Conservation (phyloP, 768 basidiomycete species). For the Mycena galericulata region DNA sequence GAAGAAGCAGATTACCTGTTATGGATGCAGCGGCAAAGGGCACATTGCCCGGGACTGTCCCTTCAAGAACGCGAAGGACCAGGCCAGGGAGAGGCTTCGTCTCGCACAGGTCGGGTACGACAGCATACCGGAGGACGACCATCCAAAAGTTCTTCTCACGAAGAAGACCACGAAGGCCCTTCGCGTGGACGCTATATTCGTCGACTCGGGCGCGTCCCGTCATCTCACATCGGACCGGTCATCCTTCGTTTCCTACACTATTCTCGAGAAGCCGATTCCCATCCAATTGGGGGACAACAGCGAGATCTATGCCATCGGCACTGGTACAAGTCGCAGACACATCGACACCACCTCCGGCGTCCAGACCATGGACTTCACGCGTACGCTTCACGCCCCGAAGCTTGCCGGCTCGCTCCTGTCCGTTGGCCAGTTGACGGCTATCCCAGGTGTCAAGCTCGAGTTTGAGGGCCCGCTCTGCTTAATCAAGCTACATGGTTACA, state of each 20-base stretch:
- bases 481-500: not conserved
- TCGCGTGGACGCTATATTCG: not conserved
- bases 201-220: slow-evolving; percentile 3
- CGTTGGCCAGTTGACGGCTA: not conserved
- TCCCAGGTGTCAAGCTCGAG: not conserved
- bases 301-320: not conserved
- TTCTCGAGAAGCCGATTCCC: slow-evolving; percentile 3
- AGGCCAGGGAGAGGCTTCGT: not conserved
- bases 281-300: slow-evolving; percentile 11
- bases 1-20: not conserved
- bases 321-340: not conserved
- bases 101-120: slow-evolving; percentile 1
- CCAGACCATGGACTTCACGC: slow-evolving; percentile 1
- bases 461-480: not conserved
- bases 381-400: not conserved
- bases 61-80: not conserved
- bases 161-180: not conserved
- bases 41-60: not conserved
- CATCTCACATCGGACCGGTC: not conserved
- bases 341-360: not conserved
- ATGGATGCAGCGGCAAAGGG: not conserved
- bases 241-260: not conserved
- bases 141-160: slow-evolving; percentile 14
- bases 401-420: not conserved
- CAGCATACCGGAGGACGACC: not conserved